Conservation (phyloP, 2,329 filamentous ascomycete genomes). For the Penicillium sp. region DNA sequence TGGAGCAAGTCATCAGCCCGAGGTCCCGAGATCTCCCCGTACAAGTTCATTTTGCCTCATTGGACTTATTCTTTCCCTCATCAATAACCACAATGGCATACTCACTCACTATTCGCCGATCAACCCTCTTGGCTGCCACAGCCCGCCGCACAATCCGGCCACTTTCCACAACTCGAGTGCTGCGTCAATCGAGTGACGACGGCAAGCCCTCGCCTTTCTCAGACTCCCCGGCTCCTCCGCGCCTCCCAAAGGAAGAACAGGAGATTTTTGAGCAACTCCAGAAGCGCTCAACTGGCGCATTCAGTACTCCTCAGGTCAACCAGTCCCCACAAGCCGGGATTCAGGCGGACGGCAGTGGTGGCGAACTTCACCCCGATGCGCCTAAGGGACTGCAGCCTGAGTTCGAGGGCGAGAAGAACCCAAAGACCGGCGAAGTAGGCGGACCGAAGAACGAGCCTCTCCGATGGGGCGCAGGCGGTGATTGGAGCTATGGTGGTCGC, state of each 20-base stretch:
- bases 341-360: constrained; percentile 58
- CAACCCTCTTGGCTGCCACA: constrained; percentile 46
- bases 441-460: constrained; percentile 97
- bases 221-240: constrained; percentile 69
- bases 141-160: constrained; percentile 18
- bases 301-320: constrained; percentile 63
- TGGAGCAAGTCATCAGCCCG: constrained; percentile 6
- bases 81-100: constrained; percentile 21
- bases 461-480: constrained; percentile 73
- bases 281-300: constrained; percentile 71
- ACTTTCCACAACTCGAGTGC: constrained; percentile 28
- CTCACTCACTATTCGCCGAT: constrained; percentile 30
- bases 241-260: constrained; percentile 84
- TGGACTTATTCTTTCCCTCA: constrained; percentile 7
- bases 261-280: constrained; percentile 88
- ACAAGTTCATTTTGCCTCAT: constrained; percentile 17
- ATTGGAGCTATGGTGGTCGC: constrained; percentile 93
- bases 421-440: constrained; percentile 90
- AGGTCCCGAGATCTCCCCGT: constrained; percentile 1
- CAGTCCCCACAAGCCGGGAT: constrained; percentile 52
- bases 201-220: constrained; percentile 37
- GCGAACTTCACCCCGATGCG: constrained; percentile 68
- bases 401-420: constrained; percentile 89
- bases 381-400: constrained; percentile 78
- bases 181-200: constrained; percentile 22